phyloP scores from a whole-genome alignment of 2,329 filamentous ascomycete species.

The Magnaporthiopsis rhizophila region DNA sequence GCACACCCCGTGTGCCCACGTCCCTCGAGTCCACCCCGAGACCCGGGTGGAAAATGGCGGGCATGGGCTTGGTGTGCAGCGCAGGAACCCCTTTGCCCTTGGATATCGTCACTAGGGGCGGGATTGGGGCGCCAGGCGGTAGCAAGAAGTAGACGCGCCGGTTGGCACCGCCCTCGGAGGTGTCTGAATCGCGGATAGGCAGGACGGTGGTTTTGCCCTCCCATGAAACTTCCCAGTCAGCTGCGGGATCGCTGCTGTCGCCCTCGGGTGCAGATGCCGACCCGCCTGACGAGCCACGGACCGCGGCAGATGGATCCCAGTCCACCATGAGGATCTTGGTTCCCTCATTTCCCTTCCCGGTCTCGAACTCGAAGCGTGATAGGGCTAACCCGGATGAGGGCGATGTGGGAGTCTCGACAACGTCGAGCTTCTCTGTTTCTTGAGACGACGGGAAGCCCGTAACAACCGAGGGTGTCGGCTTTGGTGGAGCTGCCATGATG shows the following conservation, averaged over 20 bases:
- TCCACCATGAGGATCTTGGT: constrained; percentile 93
- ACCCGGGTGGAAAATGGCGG: constrained; percentile 76
- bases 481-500: constrained; percentile 9
- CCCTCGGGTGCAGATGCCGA: constrained; percentile 9
- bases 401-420: constrained; percentile 34
- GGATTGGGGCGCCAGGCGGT: constrained; percentile 62
- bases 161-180: constrained; percentile 27
- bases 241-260: constrained; percentile 36
- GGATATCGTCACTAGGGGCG: constrained; percentile 61
- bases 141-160: constrained; percentile 71
- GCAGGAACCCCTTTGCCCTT: constrained; percentile 22
- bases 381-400: constrained; percentile 46
- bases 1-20: constrained; percentile 68
- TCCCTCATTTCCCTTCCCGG: constrained; percentile 67
- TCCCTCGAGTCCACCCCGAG: constrained; percentile 59
- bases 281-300: background rate
- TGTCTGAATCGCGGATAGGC: constrained; percentile 50
- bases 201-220: constrained; percentile 69
- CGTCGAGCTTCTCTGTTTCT: constrained; percentile 12
- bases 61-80: constrained; percentile 66
- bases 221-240: constrained; percentile 69
- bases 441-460: background rate
- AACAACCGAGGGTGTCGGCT: constrained; percentile 1
- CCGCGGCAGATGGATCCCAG: constrained; percentile 53
- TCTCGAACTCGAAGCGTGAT: constrained; percentile 81